Evolutionary conservation across 768 basidiomycete genomes (phyloP).

Genomic region (Kockovaella imperatae): DNA sequence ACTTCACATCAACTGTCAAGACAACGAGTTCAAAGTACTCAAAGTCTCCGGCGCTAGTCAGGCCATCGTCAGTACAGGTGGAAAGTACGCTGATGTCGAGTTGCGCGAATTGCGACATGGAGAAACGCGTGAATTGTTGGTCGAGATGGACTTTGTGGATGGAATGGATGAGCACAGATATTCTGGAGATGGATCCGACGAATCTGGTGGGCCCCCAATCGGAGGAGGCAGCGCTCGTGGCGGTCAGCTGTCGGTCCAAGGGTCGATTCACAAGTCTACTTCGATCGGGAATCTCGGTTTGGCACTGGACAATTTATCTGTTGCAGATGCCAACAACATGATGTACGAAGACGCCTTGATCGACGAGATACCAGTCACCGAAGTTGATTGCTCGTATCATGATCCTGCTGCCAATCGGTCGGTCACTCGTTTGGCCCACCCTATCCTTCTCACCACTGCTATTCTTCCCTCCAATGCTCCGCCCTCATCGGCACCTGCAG

Average conservation of each 20-base stretch:
- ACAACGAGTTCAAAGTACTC: slow-evolving; percentile 81
- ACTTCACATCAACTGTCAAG: slow-evolving; percentile 87
- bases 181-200: slow-evolving; percentile 19
- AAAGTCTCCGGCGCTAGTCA: slow-evolving; percentile 87
- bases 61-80: slow-evolving; percentile 80
- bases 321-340: slow-evolving; percentile 23
- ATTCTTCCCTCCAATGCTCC: slow-evolving; percentile 57
- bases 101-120: slow-evolving; percentile 89
- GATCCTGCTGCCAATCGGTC: slow-evolving; percentile 79
- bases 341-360: slow-evolving; percentile 87
- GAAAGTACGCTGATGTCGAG: slow-evolving; percentile 90
- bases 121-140: slow-evolving; percentile 94
- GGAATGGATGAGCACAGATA: slow-evolving; percentile 6
- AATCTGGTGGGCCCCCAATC: slow-evolving; percentile 1
- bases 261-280: background rate
- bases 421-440: slow-evolving; percentile 80
- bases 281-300: background rate
- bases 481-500: slow-evolving; percentile 13
- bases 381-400: slow-evolving; percentile 90
- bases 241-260: background rate
- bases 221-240: background rate
- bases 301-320: slow-evolving; percentile 23
- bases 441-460: slow-evolving; percentile 88
- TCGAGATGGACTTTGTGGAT: slow-evolving; percentile 80
- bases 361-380: slow-evolving; percentile 92